Evolutionary conservation across 108 stramenopile species (phyloP).

Genomic region (Tribonema minus): DNA sequence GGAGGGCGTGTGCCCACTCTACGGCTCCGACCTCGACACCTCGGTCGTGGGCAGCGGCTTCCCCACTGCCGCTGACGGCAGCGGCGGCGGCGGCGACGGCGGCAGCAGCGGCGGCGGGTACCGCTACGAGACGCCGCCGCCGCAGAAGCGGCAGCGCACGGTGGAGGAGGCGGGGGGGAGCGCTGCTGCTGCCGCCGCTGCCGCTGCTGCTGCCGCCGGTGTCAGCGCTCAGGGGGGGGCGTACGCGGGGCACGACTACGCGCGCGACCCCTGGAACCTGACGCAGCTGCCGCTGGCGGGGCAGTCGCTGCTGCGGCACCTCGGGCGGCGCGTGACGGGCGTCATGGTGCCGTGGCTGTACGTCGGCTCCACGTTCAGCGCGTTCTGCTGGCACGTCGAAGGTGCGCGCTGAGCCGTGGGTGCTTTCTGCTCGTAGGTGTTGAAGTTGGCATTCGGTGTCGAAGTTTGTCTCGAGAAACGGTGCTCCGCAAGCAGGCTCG

Average conservation of each 20-base stretch:
- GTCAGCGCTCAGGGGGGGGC: no score
- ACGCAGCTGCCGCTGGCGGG: slow-evolving; percentile 90
- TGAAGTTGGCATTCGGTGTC: no score
- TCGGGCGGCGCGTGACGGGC: slow-evolving; percentile 82
- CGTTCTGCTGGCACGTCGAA: slow-evolving; percentile 97
- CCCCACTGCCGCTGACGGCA: slow-evolving; percentile 47
- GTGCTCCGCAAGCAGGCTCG: no score
- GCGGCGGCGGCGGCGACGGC: not conserved
- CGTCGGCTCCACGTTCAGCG: slow-evolving; percentile 72
- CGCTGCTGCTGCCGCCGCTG: not conserved
- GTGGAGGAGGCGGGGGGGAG: not conserved
- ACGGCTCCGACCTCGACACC: slow-evolving; percentile 92
- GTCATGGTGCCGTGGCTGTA: slow-evolving; percentile 91
- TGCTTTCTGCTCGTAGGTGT: no score
- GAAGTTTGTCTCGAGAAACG: no score
- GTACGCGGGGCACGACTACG: slow-evolving; percentile 53
- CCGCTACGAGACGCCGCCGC: not conserved
- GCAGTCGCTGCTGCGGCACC: slow-evolving; percentile 74
- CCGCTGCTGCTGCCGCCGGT: not conserved
- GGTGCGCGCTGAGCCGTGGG: slow-evolving; percentile 72
- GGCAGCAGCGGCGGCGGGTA: not conserved
- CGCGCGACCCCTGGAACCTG: slow-evolving; percentile 89
- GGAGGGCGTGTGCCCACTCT: slow-evolving; percentile 56
- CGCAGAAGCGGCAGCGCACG: not conserved
- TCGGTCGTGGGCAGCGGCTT: slow-evolving; percentile 80